Evolutionary conservation across 208 protist genomes (phyloP), one percentile per base, ranked within the genome.

Genomic region (Crithidia brevicula): DNA sequence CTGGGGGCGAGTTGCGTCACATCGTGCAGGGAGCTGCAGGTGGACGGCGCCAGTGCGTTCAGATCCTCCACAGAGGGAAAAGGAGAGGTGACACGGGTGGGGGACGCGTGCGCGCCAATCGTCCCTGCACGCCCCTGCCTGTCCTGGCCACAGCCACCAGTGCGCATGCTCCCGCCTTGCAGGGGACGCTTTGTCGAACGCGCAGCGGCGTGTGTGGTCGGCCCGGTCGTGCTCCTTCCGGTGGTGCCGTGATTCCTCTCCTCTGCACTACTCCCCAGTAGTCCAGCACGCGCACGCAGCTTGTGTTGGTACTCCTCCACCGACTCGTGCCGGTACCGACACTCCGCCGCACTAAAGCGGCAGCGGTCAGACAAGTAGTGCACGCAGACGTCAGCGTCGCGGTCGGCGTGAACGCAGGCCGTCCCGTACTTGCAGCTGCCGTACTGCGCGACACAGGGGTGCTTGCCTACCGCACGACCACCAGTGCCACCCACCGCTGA

Each of bases 401-500:
- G 76, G 54, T 91, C 76, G 15, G 69, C 64, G 71, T 92, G 73
- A 13, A 69, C 42, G 71, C 89, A 95, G 20, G 67, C 31, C 22
- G 80, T 73, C 20, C 86, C 89, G 67, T 70, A 95, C 70, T 79
- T 87, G 67, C 89, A 95, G 46, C 49, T 75, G 60, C 89, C 89
- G 61, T 74, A 86, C 74, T 95, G 89, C 13, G 64, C 69, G 2
- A 95, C 31, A 56, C 89, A 95, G 13, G 89, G 89, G 62, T 95
- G 89, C 25, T 77, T 74, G 20, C 42, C 62, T 11, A 27, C 31
- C n/a, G n/a, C n/a, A n/a, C n/a, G n/a, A n/a, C n/a, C n/a, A n/a
- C n/a, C n/a, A n/a, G n/a, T n/a, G n/a, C n/a, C n/a, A n/a, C n/a
- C n/a, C n/a, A n/a, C n/a, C n/a, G n/a, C n/a, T n/a, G n/a, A n/a